Evolutionary conservation across 2,329 filamentous ascomycete genomes (phyloP), one percentile per base, ranked within the genome.

Genomic region (Seiridium unicorne): DNA sequence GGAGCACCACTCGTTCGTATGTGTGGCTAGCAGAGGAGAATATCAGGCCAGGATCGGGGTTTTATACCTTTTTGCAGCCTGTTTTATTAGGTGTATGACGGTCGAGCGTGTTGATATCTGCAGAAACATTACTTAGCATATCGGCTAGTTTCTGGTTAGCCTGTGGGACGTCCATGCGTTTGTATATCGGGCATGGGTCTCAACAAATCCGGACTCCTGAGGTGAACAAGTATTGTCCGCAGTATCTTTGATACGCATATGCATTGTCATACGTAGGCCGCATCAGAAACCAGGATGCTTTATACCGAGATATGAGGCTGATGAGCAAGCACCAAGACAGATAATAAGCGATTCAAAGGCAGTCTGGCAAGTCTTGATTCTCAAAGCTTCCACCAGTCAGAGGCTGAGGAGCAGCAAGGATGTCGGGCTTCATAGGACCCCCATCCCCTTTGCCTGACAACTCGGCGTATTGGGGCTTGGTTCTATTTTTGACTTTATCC

Each of bases 401-500:
- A 13, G 38, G 7, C 49, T 35, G 34, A 53, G 34, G 31, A n/a
- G 18, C 35, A n/a, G 44, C 44, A 48, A 9, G 48, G 48, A 35
- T 10, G 47, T 56, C 57, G 58, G 58, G 44, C 32, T 48, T 34
- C 54, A 34, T 49, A 10, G 53, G n/a, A 44, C 11, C 42, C 54
- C 40, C 54, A 44, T 47, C 9, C 54, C 54, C 18, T 46, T 26
- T 31, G 18, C 18, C 18, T 26, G 18, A 26, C 18, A 26, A 26
- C 18, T 26, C 18, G 18, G 18, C 18, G 18, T 26, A 26, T 26
- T 26, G 18, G 18, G 18, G 18, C 18, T 26, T 26, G 18, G 18
- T 26, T 26, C 18, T 26, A 26, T 26, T 26, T 26, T 26, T 26
- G 18, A 26, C 18, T 26, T 26, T 26, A 26, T 26, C 18, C 18